Base-by-base conservation (phyloP, 176 grass and related monocot species). In the Musa troglodytarum region DNA sequence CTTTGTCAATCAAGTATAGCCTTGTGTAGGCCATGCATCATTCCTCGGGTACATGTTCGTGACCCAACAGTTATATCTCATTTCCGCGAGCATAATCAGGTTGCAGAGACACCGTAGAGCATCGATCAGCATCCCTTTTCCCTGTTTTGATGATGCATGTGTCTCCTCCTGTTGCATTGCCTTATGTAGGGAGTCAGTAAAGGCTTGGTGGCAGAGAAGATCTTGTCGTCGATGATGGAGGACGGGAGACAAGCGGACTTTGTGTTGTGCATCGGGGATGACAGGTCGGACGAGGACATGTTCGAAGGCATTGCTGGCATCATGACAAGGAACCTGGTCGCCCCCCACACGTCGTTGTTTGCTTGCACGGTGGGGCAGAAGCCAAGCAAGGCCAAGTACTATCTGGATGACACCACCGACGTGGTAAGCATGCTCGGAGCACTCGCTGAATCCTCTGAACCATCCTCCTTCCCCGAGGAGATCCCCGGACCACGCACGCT, bases 371-470 rank as follows among this genome's bases (percentile, higher is more conserved):
- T 97, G 10, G 93, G 93, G 71, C 93, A 97, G 81, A 97, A 97
- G 77, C 93, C 93, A 24, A 97, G 93, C 86, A 97, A 93, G 76
- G 93, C 90, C n/a, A 97, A 88, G 83, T 97, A 93, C 77, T 97
- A 97, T 83, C 81, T 97, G 77, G 93, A 97, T 19, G 93, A 97
- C 83, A 97, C 93, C 43, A 86, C 73, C 52, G 93, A 97, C 71
- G 93, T 97, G 20, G 58, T 90, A 74, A 97, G 54, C 71, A 97
- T 97, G 93, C 83, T 97, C 52, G 82, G 85, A 10, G 68, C 80
- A 50, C 79, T 97, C 20, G 88, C 88, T 12, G 82, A 93, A 79
- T 85, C 86, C 68, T 88, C 88, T 68, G 88, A 90, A 50, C 15
- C 53, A 55, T 43, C 53, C 63, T 53, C 62, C 24, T 21, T 1